Evolutionary conservation across 2,329 filamentous ascomycete species (phyloP), one percentile per base, ranked within the genome.

Genomic region (Coleophoma crateriformis): DNA sequence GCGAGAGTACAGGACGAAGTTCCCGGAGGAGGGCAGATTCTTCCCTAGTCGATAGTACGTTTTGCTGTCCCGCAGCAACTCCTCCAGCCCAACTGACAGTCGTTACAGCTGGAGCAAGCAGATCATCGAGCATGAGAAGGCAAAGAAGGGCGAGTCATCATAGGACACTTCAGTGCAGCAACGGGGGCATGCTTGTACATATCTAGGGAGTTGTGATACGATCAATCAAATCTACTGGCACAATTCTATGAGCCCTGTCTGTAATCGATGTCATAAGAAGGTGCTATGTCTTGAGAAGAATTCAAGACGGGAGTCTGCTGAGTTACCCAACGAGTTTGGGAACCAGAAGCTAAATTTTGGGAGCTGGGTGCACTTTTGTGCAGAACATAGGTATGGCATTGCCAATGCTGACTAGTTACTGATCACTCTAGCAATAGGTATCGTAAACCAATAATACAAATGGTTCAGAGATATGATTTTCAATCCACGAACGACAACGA

Each of bases 41-140:
- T 90, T 85, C 70, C 88, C 88, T 44, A 94, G 88, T 72, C 80
- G 89, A 82, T 82, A 86, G 88, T 92, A 77, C 63, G 86, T 79
- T 37, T 33, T 46, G 27, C 34, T 17, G n/a, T n/a, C 12, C 15
- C 15, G 7, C 35, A n/a, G 5, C 14, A 7, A 5, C 7, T 32
- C 13, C 15, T 14, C 12, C 13, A 4, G 15, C 27, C 40, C 51
- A 38, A 44, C 14, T 15, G 27, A 53, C 33, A 45, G 15, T 39
- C 52, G 56, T 66, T 69, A 58, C 63, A 85, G 82, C 70, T 88
- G 85, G 85, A 86, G 80, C 71, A 85, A 75, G 66, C 80, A 88
- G 63, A 85, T 88, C 49, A 77, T 77, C 58, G 84, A 88, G 62
- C 79, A 88, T 64, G 85, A 88, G 68, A 75, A 74, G 62, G 71